Percentiles rank a stretch among this genome's conserved stretches.
phyloP scores from a whole-genome alignment of 1,284 basidiomycete genomes.

The Pseudozyma sp. region DNA sequence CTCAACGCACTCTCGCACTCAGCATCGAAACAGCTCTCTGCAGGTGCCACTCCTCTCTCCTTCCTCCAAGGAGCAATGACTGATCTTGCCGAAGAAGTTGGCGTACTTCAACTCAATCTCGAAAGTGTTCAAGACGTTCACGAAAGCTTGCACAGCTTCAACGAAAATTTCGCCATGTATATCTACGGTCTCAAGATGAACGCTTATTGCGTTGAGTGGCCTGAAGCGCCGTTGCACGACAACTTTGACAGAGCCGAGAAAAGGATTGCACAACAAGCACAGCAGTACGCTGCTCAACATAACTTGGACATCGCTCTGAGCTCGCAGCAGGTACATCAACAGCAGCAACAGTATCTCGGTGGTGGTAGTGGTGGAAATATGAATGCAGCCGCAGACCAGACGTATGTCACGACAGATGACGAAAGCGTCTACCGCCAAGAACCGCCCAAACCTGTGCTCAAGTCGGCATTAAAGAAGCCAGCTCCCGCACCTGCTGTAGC shows the following conservation, averaged over 20 bases:
- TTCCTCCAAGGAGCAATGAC: constrained; percentile 85
- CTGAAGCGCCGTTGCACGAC: constrained; percentile 72
- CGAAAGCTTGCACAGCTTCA: constrained; percentile 83
- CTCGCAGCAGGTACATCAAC: constrained; percentile 20
- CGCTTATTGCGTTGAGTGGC: constrained; percentile 90
- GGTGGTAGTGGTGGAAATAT: neutral
- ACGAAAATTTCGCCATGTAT: constrained; percentile 92
- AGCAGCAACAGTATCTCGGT: constrained; percentile 1
- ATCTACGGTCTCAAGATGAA: constrained; percentile 94
- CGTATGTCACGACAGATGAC: constrained; percentile 65
- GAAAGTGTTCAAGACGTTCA: constrained; percentile 79
- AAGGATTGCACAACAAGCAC: constrained; percentile 47
- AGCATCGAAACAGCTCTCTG: constrained; percentile 69
- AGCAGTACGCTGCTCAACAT: constrained; percentile 46
- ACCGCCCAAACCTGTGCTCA: constrained; percentile 39
- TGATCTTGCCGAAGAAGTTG: constrained; percentile 88
- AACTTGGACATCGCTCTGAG: constrained; percentile 22
- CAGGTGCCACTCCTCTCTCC: constrained; percentile 77
- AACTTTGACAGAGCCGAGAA: constrained; percentile 59
- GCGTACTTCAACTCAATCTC: constrained; percentile 80
- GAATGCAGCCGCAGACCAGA: constrained; percentile 54
- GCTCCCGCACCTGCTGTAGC: constrained; percentile 20
- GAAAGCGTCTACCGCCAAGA: constrained; percentile 44
- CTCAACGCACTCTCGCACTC: constrained; percentile 80
- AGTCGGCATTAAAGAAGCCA: constrained; percentile 47